phyloP scores from a whole-genome alignment of 2,329 filamentous ascomycete genomes.

The Paracorniculantispora psalliotae region DNA sequence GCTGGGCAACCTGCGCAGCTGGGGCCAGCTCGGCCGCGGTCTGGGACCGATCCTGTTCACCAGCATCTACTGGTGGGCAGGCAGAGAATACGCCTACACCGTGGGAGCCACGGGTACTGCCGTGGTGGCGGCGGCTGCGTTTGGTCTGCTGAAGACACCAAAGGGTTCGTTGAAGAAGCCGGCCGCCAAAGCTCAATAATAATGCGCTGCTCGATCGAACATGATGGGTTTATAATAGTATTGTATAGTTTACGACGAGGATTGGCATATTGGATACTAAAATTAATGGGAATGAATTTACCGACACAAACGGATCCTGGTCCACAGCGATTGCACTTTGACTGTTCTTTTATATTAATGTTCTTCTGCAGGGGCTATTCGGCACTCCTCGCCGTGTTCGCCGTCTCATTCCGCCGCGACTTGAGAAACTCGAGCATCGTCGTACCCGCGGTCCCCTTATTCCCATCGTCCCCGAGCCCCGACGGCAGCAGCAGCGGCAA shows the following conservation, averaged over 20 bases:
- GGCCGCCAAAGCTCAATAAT: background rate
- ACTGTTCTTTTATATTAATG: background rate
- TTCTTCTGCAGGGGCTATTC: background rate
- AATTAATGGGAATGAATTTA: background rate
- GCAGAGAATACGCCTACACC: slow-evolving; percentile 76
- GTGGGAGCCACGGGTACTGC: slow-evolving; percentile 78
- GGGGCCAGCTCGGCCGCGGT: slow-evolving; percentile 83
- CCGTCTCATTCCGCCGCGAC: background rate
- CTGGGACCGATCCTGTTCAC: slow-evolving; percentile 88
- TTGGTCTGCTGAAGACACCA: slow-evolving; percentile 66
- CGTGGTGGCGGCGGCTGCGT: slow-evolving; percentile 64
- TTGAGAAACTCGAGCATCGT: background rate
- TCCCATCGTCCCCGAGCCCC: background rate
- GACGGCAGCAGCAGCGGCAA: background rate
- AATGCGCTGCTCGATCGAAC: background rate
- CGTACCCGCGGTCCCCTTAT: background rate
- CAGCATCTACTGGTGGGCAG: slow-evolving; percentile 97
- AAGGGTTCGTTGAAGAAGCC: slow-evolving; percentile 15
- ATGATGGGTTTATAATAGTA: background rate
- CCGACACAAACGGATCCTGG: background rate
- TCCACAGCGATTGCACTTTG: background rate
- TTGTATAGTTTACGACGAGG: background rate
- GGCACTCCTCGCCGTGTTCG: background rate
- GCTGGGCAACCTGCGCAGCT: slow-evolving; percentile 73
- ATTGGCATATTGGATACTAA: background rate